Percentiles rank a stretch among this genome's conserved stretches.
Evolutionary conservation across 2,329 filamentous ascomycete species (phyloP).

Genomic region (Penicillium expansum): DNA sequence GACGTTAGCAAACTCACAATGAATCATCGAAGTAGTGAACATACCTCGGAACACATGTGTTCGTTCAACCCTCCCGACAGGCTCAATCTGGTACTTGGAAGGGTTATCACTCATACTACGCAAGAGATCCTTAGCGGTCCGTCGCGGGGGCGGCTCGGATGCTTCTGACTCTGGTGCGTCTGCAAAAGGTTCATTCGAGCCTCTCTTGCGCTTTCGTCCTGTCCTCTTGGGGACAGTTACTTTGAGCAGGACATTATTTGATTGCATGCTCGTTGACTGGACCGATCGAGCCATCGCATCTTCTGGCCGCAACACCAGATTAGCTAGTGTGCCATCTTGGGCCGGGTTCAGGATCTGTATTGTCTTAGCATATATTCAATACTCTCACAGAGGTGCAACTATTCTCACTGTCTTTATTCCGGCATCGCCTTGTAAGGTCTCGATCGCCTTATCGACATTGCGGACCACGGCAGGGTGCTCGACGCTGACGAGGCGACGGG

Average conservation of each 20-base stretch:
- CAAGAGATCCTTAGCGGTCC: slow-evolving; percentile 28
- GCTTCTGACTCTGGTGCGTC: slow-evolving; percentile 37
- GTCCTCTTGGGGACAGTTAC: slow-evolving; percentile 84
- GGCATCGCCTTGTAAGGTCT: slow-evolving; percentile 58
- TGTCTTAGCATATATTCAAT: slow-evolving; percentile 5
- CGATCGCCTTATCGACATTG: slow-evolving; percentile 62
- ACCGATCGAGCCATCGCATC: slow-evolving; percentile 77
- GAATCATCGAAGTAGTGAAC: slow-evolving; percentile 4
- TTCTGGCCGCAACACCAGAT: slow-evolving; percentile 74
- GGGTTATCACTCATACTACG: slow-evolving; percentile 67
- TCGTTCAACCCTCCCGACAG: slow-evolving; percentile 69
- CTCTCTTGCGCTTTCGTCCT: slow-evolving; percentile 79
- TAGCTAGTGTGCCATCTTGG: slow-evolving; percentile 52
- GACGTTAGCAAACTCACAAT: neutral
- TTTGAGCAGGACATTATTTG: slow-evolving; percentile 82
- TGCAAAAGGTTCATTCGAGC: slow-evolving; percentile 65
- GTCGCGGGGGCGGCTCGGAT: slow-evolving; percentile 17
- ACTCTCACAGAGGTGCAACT: neutral
- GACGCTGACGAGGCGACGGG: slow-evolving; percentile 56
- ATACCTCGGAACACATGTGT: slow-evolving; percentile 81
- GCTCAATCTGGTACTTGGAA: slow-evolving; percentile 63
- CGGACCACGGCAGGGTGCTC: slow-evolving; percentile 67
- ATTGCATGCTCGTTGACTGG: slow-evolving; percentile 69
- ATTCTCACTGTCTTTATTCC: slow-evolving; percentile 52
- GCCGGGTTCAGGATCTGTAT: slow-evolving; percentile 46